Evolutionary conservation across 2,329 filamentous ascomycete species (phyloP).

Genomic region (Xylariaceae sp.): DNA sequence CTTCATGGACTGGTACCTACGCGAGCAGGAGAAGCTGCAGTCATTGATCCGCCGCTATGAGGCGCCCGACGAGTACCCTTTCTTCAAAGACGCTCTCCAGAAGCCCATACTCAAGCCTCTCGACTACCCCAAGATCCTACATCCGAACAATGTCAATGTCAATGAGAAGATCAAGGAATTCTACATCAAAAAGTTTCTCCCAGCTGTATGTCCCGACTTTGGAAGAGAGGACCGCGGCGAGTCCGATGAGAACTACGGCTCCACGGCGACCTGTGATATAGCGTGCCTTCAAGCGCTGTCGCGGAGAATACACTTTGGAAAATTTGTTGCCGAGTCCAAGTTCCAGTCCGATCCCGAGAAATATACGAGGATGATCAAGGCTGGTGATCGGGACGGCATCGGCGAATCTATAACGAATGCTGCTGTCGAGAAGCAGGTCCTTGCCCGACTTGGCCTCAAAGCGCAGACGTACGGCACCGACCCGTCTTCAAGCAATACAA

Average conservation of each 20-base stretch:
- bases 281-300: slow-evolving; percentile 87
- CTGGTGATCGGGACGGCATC: slow-evolving; percentile 79
- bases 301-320: slow-evolving; percentile 93
- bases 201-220: slow-evolving; percentile 79
- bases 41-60: slow-evolving; percentile 94
- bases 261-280: slow-evolving; percentile 89
- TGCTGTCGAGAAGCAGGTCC: slow-evolving; percentile 87
- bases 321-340: slow-evolving; percentile 97
- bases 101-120: slow-evolving; percentile 85
- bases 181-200: slow-evolving; percentile 84
- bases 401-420: slow-evolving; percentile 89
- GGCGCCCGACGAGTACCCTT: slow-evolving; percentile 95
- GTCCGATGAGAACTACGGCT: slow-evolving; percentile 93
- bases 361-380: slow-evolving; percentile 83
- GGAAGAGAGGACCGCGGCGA: slow-evolving; percentile 82
- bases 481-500: slow-evolving; percentile 66
- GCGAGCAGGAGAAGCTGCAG: slow-evolving; percentile 88
- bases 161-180: slow-evolving; percentile 85
- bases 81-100: slow-evolving; percentile 84
- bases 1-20: slow-evolving; percentile 93
- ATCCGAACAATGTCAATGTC: slow-evolving; percentile 87
- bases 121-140: slow-evolving; percentile 85
- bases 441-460: slow-evolving; percentile 86
- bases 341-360: slow-evolving; percentile 81
- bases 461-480: slow-evolving; percentile 93